These are phyloP conservation scores for Ceratocystis lukuohia DNA, from an alignment of 2,329 filamentous ascomycete species.

Conservation along the genomic window DNA sequence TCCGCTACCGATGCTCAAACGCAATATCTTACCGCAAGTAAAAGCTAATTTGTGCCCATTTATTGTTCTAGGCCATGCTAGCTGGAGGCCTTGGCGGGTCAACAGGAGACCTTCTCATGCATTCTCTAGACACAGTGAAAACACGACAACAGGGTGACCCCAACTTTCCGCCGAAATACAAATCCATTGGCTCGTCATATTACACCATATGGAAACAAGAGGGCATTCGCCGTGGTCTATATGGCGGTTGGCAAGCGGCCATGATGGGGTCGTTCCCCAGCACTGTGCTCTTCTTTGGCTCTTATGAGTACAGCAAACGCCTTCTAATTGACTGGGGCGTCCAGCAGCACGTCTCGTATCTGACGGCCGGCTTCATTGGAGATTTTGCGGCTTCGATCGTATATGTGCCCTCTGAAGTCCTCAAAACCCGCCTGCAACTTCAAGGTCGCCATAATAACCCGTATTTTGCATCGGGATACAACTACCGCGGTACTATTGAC, in stretches of 20 bases:
- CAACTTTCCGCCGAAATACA: slow-evolving; percentile 83
- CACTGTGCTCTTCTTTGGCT: slow-evolving; percentile 89
- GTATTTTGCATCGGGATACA: slow-evolving; percentile 86
- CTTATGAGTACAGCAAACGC: slow-evolving; percentile 91
- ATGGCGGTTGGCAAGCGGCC: slow-evolving; percentile 85
- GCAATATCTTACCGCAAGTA: too few species aligned
- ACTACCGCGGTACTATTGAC: slow-evolving; percentile 76
- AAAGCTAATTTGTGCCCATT: too few species aligned
- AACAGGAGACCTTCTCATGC: slow-evolving; percentile 94
- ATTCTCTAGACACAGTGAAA: slow-evolving; percentile 96
- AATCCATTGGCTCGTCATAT: slow-evolving; percentile 79
- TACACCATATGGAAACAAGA: slow-evolving; percentile 88
- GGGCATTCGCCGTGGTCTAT: slow-evolving; percentile 71
- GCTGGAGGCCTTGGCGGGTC: slow-evolving; percentile 87
- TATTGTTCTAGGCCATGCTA: slow-evolving; percentile 61
- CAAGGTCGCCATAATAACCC: slow-evolving; percentile 95
- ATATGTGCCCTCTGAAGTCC: slow-evolving; percentile 92
- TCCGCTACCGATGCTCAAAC: background rate
- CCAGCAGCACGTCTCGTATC: slow-evolving; percentile 70
- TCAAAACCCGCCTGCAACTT: slow-evolving; percentile 92
- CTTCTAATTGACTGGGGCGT: slow-evolving; percentile 74
- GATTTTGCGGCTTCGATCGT: slow-evolving; percentile 84
- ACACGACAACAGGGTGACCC: slow-evolving; percentile 95
- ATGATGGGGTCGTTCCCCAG: slow-evolving; percentile 86
- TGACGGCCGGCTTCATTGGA: slow-evolving; percentile 78